Evolutionary conservation across 495 filamentous ascomycete genomes (phyloP), one percentile per base, ranked within the genome.

Genomic region (Podospora anserina): DNA sequence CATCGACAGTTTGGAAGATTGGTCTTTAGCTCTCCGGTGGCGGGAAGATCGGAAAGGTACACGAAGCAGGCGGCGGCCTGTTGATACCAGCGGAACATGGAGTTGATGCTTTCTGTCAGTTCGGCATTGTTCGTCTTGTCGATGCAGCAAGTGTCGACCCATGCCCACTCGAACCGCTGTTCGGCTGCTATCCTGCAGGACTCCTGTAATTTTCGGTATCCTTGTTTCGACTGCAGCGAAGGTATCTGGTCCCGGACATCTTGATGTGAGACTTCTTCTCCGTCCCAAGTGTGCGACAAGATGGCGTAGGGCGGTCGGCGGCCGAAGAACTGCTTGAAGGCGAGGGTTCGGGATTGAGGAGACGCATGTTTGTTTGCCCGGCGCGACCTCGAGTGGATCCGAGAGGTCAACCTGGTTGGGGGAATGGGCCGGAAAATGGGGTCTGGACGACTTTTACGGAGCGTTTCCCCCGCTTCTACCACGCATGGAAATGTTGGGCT

Each of bases 271-370:
- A 82, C 78, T 63, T 84, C 82, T 3, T 82, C 74, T 9, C 65
- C 13, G 5, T 72, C 79, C 62, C 82, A 84, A 5, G 78, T 79
- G 68, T 84, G 82, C 3, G 81, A 83, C 20, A 84, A 74, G 62
- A 82, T 83, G 18, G 79, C 80, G 39, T 83, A 83, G 1, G 65
- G 73, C 9, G 70, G 70, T 2, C 63, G 66, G 15, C 62, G 65
- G 5, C 56, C 69, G 23, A 70, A 53, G 27, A 74, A 71, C 59
- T 71, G 69, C 18, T 63, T 61, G 6, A 71, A 68, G 16, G 67
- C 66, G 27, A 74, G 54, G 15, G 67, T 74, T 30, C 69, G 64
- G 30, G 72, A 13, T 64, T 66, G 15, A 74, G 27, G 13, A 74
- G 69, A 2, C 72, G 67, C 72, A 74, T 74, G 19, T 6, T 58